These are phyloP conservation scores for Paulownia fortunei DNA, from an alignment of 257 asterid species.

Conservation along the genomic window DNA sequence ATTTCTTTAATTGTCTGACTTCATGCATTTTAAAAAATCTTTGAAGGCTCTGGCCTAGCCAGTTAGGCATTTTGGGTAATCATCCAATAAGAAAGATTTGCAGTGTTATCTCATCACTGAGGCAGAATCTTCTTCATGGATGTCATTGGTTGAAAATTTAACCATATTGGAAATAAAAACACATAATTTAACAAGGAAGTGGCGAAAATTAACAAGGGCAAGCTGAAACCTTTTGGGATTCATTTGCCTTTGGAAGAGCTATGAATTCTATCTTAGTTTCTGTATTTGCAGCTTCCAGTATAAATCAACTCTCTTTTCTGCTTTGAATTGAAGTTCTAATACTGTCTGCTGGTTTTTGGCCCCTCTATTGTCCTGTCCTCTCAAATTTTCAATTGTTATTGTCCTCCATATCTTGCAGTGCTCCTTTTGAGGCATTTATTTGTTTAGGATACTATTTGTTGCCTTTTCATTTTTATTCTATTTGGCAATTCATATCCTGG, in stretches of 20 bases:
- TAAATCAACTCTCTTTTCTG: not conserved
- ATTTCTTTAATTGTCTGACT: conserved; percentile 1
- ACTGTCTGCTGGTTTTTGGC: too few relatives aligned
- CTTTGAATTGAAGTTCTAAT: not conserved
- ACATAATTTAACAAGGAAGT: not conserved
- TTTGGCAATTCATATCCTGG: too few relatives aligned
- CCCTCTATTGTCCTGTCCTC: too few relatives aligned
- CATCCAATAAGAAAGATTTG: not conserved
- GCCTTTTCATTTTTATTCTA: too few relatives aligned
- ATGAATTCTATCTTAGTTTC: not conserved
- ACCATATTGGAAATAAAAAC: not conserved
- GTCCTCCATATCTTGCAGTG: not conserved
- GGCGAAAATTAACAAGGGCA: not conserved
- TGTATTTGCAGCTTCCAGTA: not conserved
- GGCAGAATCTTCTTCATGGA: not conserved
- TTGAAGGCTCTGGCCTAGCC: not conserved
- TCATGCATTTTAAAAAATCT: not conserved
- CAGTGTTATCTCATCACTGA: not conserved
- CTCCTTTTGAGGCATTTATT: not conserved
- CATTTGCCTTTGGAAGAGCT: not conserved
- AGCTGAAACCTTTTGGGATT: not conserved
- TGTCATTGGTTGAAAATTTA: not conserved
- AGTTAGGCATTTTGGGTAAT: not conserved
- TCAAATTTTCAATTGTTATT: not conserved
- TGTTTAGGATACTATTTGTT: not conserved